phyloP scores from a whole-genome alignment of 1,284 basidiomycete genomes.

The Tilletia indica region DNA sequence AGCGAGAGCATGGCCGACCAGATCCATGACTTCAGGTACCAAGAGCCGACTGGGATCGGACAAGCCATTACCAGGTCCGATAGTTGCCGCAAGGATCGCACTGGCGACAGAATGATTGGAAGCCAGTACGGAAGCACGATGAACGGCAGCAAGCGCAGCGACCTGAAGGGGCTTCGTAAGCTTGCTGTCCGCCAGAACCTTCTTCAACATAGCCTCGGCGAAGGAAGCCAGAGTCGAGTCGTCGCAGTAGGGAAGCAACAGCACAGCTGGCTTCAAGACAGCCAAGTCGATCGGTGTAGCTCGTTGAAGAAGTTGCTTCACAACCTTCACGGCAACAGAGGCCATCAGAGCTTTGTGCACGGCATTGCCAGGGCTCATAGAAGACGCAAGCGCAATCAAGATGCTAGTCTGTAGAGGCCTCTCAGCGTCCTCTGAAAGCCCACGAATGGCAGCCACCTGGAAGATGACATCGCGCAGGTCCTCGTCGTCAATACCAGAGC shows the following conservation, averaged over 20 bases:
- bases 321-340: neutral
- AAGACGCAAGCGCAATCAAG: neutral
- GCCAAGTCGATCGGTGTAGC: neutral
- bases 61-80: neutral
- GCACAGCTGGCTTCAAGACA: neutral
- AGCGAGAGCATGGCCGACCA: neutral
- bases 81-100: neutral
- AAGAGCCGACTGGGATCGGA: neutral
- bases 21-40: neutral
- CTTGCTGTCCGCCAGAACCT: neutral
- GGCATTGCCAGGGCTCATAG: neutral
- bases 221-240: neutral
- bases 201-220: neutral
- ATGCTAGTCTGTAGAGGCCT: neutral
- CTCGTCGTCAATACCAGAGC: neutral
- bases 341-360: neutral
- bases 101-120: neutral
- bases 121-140: neutral
- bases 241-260: neutral
- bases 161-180: neutral
- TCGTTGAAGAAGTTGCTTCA: neutral
- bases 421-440: neutral
- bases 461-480: constrained; percentile 9
- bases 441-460: neutral
- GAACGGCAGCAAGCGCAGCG: neutral